Percentiles rank a stretch among this genome's conserved stretches.
Conservation (phyloP, 1,284 basidiomycete genomes). For the Volvariella surrecta region DNA sequence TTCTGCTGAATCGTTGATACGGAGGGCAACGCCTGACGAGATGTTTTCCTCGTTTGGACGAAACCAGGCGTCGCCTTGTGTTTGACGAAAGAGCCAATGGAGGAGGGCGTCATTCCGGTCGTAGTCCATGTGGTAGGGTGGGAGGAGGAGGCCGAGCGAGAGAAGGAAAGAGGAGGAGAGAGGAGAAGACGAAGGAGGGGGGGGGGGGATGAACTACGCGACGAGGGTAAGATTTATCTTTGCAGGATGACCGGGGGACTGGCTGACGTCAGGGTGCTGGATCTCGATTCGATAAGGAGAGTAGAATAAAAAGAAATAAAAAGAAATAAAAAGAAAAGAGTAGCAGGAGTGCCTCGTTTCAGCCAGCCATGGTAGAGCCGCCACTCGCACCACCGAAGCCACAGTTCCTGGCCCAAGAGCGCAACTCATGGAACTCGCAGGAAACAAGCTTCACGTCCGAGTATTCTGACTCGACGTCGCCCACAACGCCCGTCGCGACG, state of each 20-base stretch:
- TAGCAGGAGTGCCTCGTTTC: too few species aligned
- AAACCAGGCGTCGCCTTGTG: slow-evolving; percentile 70
- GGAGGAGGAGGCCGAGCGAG: slow-evolving; percentile 1
- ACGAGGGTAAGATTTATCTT: neutral
- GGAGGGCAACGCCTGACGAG: slow-evolving; percentile 57
- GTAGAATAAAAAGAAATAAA: too few species aligned
- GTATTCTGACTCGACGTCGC: slow-evolving; percentile 11
- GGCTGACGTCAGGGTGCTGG: too few species aligned
- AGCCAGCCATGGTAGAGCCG: neutral
- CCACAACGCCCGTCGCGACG: slow-evolving; percentile 4
- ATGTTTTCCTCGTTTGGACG: slow-evolving; percentile 61
- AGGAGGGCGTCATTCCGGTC: slow-evolving; percentile 44
- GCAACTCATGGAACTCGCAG: slow-evolving; percentile 12
- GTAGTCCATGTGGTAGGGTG: slow-evolving; percentile 32
- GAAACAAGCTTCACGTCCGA: neutral
- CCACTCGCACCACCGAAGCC: neutral
- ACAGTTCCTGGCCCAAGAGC: slow-evolving; percentile 7
- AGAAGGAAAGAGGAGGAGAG: slow-evolving; percentile 2
- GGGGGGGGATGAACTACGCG: neutral
- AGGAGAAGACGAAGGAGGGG: slow-evolving; percentile 3
- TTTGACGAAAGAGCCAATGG: slow-evolving; percentile 45
- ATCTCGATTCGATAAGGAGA: too few species aligned
- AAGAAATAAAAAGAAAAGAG: too few species aligned
- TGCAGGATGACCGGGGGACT: too few species aligned
- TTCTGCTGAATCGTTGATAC: slow-evolving; percentile 33